phyloP scores from a whole-genome alignment of 768 basidiomycete species.

The Mycena galericulata region DNA sequence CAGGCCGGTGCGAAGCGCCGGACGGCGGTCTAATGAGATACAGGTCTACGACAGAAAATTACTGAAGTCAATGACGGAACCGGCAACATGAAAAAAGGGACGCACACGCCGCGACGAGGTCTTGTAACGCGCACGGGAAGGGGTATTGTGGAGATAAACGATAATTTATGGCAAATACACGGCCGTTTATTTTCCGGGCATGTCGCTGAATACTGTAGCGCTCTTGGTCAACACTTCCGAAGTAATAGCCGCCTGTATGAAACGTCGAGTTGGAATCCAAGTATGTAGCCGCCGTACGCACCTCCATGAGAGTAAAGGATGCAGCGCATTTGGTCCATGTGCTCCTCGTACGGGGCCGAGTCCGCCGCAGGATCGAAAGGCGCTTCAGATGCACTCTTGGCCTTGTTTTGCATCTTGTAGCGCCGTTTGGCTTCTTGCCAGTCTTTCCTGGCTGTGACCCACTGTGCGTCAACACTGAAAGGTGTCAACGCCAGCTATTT shows the following conservation, averaged over 20 bases:
- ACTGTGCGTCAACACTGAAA: slow-evolving; percentile 83
- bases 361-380: slow-evolving; percentile 41
- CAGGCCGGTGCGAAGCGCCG: slow-evolving; percentile 79
- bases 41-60: slow-evolving; percentile 67
- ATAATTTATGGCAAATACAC: slow-evolving; percentile 88
- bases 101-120: slow-evolving; percentile 88
- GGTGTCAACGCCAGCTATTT: slow-evolving; percentile 29
- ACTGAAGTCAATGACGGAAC: slow-evolving; percentile 2
- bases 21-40: slow-evolving; percentile 92
- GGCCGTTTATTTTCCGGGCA: slow-evolving; percentile 93
- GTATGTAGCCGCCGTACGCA: slow-evolving; percentile 41
- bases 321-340: slow-evolving; percentile 88
- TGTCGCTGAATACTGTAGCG: slow-evolving; percentile 85
- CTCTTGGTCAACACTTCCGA: slow-evolving; percentile 84
- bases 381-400: slow-evolving; percentile 37
- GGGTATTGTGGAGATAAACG: slow-evolving; percentile 97
- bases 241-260: slow-evolving; percentile 80
- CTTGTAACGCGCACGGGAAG: slow-evolving; percentile 93
- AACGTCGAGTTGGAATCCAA: neutral
- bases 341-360: slow-evolving; percentile 64
- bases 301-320: slow-evolving; percentile 87
- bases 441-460: slow-evolving; percentile 89
- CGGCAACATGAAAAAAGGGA: neutral
- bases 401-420: slow-evolving; percentile 59
- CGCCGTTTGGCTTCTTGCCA: slow-evolving; percentile 76